phyloP scores from a whole-genome alignment of 164 flowering plant species.

The Stephania japonica region DNA sequence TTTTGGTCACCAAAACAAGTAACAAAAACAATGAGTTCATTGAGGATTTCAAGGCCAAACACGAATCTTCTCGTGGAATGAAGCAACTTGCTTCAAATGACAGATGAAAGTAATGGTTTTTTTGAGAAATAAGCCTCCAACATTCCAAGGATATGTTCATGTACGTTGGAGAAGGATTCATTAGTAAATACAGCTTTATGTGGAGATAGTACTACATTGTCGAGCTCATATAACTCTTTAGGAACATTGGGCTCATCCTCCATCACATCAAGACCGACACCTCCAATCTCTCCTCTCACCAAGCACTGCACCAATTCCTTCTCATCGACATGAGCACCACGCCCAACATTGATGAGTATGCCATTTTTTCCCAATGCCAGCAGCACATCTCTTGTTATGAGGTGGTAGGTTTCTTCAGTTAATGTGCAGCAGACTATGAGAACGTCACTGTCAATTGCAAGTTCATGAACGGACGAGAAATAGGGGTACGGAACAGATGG shows the following conservation, averaged over 20 bases:
- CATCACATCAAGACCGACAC: constrained; percentile 83
- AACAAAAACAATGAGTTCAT: too few species aligned
- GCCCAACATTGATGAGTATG: constrained; percentile 51
- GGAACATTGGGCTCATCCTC: constrained; percentile 76
- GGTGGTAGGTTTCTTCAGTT: constrained; percentile 50
- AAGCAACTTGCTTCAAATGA: neutral
- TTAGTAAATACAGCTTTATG: constrained; percentile 45
- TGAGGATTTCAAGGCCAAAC: too few species aligned
- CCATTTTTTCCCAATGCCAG: constrained; percentile 63
- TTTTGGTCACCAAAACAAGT: too few species aligned
- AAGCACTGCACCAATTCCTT: constrained; percentile 52
- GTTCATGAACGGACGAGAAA: constrained; percentile 33
- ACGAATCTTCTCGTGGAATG: too few species aligned
- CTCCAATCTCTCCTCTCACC: constrained; percentile 49
- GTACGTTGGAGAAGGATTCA: constrained; percentile 30
- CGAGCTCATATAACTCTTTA: constrained; percentile 38
- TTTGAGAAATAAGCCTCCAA: constrained; percentile 63
- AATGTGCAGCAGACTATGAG: constrained; percentile 57
- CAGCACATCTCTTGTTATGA: constrained; percentile 52
- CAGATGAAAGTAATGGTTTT: constrained; percentile 41
- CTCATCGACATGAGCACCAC: constrained; percentile 66
- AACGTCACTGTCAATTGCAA: constrained; percentile 48
- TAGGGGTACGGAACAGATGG: constrained; percentile 35
- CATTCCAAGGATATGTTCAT: constrained; percentile 37
- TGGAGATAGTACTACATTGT: constrained; percentile 65